A percentile compares a stretch with the other conserved stretches of the same genome.
These are phyloP conservation scores for Aquanectria penicillioides DNA, from an alignment of 2,329 filamentous ascomycete genomes.

Conservation along the genomic window DNA sequence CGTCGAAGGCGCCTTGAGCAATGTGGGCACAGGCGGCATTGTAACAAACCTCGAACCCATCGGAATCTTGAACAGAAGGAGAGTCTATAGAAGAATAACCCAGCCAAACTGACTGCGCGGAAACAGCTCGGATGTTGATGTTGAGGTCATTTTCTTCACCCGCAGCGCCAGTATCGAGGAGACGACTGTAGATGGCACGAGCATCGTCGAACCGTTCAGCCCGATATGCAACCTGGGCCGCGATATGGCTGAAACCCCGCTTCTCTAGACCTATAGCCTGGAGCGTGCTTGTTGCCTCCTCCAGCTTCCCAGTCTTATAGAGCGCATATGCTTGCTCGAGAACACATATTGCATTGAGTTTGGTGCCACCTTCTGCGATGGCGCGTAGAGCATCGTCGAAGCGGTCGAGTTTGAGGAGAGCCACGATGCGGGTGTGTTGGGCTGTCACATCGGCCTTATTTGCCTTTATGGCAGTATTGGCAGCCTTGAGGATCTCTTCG, in stretches of 20 bases:
- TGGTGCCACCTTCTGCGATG: slow-evolving; percentile 70
- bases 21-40: slow-evolving; percentile 81
- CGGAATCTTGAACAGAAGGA: slow-evolving; percentile 66
- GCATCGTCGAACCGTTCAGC: slow-evolving; percentile 78
- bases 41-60: slow-evolving; percentile 84
- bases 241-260: slow-evolving; percentile 61
- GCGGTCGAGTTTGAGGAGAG: slow-evolving; percentile 83
- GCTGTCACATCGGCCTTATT: slow-evolving; percentile 68
- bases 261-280: slow-evolving; percentile 44
- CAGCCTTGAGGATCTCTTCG: slow-evolving; percentile 74
- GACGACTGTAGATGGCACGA: slow-evolving; percentile 68
- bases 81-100: slow-evolving; percentile 58
- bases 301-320: slow-evolving; percentile 79
- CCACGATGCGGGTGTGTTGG: slow-evolving; percentile 76
- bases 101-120: slow-evolving; percentile 79
- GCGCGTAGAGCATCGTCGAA: slow-evolving; percentile 80
- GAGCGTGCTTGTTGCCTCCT: slow-evolving; percentile 66
- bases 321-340: slow-evolving; percentile 85
- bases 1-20: slow-evolving; percentile 72
- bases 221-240: slow-evolving; percentile 77
- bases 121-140: slow-evolving; percentile 79
- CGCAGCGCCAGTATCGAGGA: slow-evolving; percentile 59
- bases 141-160: slow-evolving; percentile 78
- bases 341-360: slow-evolving; percentile 67
- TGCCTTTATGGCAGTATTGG: slow-evolving; percentile 69